Evolutionary conservation across 2,329 filamentous ascomycete species (phyloP), one percentile per base, ranked within the genome.

Genomic region (Aspergillus niger): DNA sequence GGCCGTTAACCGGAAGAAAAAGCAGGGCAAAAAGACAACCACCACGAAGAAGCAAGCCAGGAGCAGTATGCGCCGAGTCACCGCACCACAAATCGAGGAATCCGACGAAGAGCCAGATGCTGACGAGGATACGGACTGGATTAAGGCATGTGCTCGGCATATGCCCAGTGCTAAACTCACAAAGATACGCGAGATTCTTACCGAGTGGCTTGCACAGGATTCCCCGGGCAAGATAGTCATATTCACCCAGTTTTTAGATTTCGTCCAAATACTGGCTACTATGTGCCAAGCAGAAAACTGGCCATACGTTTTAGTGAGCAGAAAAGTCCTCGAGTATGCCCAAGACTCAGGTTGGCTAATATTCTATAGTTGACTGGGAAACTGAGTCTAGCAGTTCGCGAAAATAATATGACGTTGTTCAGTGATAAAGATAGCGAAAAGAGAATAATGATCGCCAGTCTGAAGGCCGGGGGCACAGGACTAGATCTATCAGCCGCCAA

Each of bases 401-500:
- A 82, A 1, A 75, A 78, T 11, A 77, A 77, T 0, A 78, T 88
- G 53, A 54, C 70, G 0, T 66, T 69, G 0, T 89, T 89, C 66
- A 73, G 24, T 41, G 39, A 73, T 5, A 66, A 77, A 0, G 65
- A 82, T 0, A 59, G 68, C 0, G 54, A 77, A 0, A 71, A 75
- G 8, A 77, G 74, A 28, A 77, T 89, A 22, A 69, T 89, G 62
- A 75, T 89, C 11, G 81, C 83, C 1, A 83, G 83, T 0, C 74
- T 88, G 1, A 84, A 81, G 55, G 83, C 81, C 22, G 86, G 86
- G 32, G 86, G 86, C 2, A 73, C 78, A 4, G 83, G 84, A 0
- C 78, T 89, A 22, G 88, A 89, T 65, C 74, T 89, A 10, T 86
- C 85, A 0, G 82, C 82, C 71, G 86, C 87, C 2, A 86, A 84